Base-by-base conservation (phyloP, 192 early-diverging fungal genomes). In the Fimicolochytrium jonesii region DNA sequence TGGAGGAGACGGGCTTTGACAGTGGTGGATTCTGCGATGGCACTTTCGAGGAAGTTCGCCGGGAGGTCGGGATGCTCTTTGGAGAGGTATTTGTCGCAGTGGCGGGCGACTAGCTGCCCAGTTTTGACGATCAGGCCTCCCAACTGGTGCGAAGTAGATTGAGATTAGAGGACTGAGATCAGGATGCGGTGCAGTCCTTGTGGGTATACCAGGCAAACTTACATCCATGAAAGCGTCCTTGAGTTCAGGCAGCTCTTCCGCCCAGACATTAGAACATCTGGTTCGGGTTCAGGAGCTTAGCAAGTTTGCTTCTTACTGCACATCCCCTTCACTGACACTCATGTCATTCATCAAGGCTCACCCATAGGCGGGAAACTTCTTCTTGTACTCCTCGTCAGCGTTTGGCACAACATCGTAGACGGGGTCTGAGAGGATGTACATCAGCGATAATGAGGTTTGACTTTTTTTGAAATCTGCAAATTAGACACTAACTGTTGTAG, bases 241-340 rank as follows among this genome's bases (percentile, higher is more conserved):
- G 4, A 87, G 61, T 33, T 81, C 77, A 2, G 83, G 86, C 0
- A 85, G 61, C 52, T 72, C 70, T 20, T 22, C 36, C 17, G 80
- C 83, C 87, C 87, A 88, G 3, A 79, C 58, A 59, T 88, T 88
- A 25, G 70, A 74, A 29, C n/a, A n/a, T n/a, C n/a, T n/a, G n/a
- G n/a, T n/a, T n/a, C n/a, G n/a, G n/a, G n/a, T n/a, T 71, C n/a
- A n/a, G n/a, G n/a, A n/a, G n/a, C n/a, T n/a, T n/a, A n/a, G n/a
- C n/a, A n/a, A n/a, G n/a, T n/a, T n/a, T n/a, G n/a, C n/a, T n/a
- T n/a, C n/a, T n/a, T n/a, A n/a, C n/a, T n/a, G n/a, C n/a, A n/a
- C n/a, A n/a, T n/a, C n/a, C n/a, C n/a, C n/a, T n/a, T n/a, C n/a
- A n/a, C n/a, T n/a, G n/a, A n/a, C n/a, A n/a, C n/a, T n/a, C n/a